Conservation (phyloP, 176 grass and related monocot genomes). For the Musa troglodytarum region DNA sequence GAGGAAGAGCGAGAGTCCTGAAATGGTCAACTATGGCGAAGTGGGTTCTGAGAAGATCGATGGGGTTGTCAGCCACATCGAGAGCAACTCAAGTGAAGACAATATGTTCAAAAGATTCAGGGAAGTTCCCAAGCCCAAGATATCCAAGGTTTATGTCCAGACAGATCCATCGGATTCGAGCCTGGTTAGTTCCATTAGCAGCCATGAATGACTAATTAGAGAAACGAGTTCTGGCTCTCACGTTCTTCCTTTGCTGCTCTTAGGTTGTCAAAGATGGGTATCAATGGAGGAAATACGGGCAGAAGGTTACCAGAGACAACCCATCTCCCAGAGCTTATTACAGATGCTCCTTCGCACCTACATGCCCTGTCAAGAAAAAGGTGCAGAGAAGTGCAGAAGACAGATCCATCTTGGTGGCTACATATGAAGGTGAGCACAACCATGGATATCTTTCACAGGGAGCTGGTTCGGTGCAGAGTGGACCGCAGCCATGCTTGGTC, state of each 20-base stretch:
- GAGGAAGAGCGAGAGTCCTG: slow-evolving; percentile 37
- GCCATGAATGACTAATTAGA: neutral
- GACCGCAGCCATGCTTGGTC: slow-evolving; percentile 46
- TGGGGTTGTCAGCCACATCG: neutral
- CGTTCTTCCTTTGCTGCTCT: neutral
- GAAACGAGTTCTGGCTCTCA: neutral
- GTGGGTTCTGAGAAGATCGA: neutral
- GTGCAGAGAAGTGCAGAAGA: slow-evolving; percentile 83
- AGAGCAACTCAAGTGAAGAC: slow-evolving; percentile 29
- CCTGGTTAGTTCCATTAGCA: slow-evolving; percentile 34
- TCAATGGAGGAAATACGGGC: slow-evolving; percentile 97
- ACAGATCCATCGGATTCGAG: slow-evolving; percentile 55
- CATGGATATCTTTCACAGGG: slow-evolving; percentile 31
- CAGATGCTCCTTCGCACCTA: slow-evolving; percentile 67
- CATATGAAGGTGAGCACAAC: slow-evolving; percentile 95
- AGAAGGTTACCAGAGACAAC: slow-evolving; percentile 94
- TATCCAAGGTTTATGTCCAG: slow-evolving; percentile 26
- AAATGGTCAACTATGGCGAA: slow-evolving; percentile 7
- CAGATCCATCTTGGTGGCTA: slow-evolving; percentile 60
- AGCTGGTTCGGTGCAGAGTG: neutral
- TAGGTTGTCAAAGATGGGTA: slow-evolving; percentile 82
- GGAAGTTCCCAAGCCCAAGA: slow-evolving; percentile 29
- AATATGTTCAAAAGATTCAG: slow-evolving; percentile 24
- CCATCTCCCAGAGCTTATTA: slow-evolving; percentile 89
- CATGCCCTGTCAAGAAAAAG: slow-evolving; percentile 97